A percentile compares a stretch with the other conserved stretches of the same genome.
These are phyloP conservation scores for Cutaneotrichosporon mucoides DNA, from an alignment of 1,284 basidiomycete species.

Conservation along the genomic window DNA sequence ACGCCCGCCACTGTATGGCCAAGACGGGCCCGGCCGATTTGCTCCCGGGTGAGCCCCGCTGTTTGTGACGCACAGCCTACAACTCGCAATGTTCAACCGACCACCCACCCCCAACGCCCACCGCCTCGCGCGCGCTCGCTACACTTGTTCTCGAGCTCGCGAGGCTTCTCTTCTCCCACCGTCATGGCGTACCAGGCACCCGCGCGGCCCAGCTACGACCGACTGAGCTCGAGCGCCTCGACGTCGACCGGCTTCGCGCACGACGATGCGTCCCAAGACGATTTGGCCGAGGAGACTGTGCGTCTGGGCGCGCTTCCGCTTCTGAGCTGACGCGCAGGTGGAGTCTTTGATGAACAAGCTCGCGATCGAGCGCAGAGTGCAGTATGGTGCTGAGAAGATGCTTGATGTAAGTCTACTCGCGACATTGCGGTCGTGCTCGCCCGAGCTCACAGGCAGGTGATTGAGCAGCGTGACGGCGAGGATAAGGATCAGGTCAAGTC, in stretches of 20 bases:
- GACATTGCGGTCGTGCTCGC: background rate
- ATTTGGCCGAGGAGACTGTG: constrained; percentile 19
- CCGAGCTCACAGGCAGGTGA: constrained; percentile 28
- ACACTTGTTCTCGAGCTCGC: no score
- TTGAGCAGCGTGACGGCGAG: constrained; percentile 35
- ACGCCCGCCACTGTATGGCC: no score
- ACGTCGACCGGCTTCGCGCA: constrained; percentile 7
- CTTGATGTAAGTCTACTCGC: constrained; percentile 47
- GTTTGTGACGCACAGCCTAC: no score
- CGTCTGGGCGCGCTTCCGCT: background rate
- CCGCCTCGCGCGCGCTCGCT: no score
- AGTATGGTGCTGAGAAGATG: constrained; percentile 56
- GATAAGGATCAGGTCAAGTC: constrained; percentile 41
- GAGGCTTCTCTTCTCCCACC: no score
- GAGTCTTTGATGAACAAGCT: constrained; percentile 50
- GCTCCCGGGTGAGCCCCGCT: no score
- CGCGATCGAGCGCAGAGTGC: constrained; percentile 52
- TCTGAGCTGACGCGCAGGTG: constrained; percentile 31
- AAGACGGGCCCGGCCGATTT: no score
- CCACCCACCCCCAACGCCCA: no score
- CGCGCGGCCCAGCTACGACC: constrained; percentile 17
- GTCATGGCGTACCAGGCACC: constrained; percentile 7
- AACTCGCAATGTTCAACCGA: no score
- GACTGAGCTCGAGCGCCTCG: constrained; percentile 20
- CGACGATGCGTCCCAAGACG: background rate